phyloP scores from a whole-genome alignment of 2,329 filamentous ascomycete genomes.

The Fusarium piperis region DNA sequence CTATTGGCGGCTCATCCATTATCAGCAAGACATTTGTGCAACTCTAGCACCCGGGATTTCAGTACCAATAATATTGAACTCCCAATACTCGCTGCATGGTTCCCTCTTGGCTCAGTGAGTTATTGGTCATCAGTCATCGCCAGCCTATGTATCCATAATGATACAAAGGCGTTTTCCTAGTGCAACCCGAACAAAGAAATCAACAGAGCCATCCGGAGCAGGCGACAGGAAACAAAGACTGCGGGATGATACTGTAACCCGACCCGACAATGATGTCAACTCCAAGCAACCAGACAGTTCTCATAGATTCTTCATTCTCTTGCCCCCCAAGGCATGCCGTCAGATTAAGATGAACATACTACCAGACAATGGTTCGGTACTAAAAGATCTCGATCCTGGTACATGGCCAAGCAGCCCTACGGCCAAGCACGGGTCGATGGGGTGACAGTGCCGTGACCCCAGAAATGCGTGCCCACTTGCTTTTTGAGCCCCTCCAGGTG shows the following conservation, averaged over 20 bases:
- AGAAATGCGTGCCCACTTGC: constrained; percentile 5
- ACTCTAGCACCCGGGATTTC: neutral
- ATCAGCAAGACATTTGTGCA: neutral
- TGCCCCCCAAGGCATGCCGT: neutral
- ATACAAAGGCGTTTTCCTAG: neutral
- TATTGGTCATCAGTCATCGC: neutral
- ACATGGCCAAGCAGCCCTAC: neutral
- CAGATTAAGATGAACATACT: neutral
- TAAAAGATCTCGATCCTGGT: constrained; percentile 8
- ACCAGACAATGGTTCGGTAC: neutral
- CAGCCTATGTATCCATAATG: neutral
- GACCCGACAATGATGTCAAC: neutral
- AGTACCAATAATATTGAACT: neutral
- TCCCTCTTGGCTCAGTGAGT: neutral
- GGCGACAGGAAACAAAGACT: neutral
- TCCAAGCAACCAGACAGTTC: neutral
- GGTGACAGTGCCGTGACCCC: constrained; percentile 1
- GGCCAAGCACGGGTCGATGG: constrained; percentile 3
- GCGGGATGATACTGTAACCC: neutral
- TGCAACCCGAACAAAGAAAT: neutral
- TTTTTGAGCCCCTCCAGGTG: neutral
- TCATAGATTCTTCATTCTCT: neutral
- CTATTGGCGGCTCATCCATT: neutral
- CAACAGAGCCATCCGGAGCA: neutral
- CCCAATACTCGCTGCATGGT: neutral